Base-by-base conservation (phyloP, 306 rosid species). In the Luffa aegyptiaca region DNA sequence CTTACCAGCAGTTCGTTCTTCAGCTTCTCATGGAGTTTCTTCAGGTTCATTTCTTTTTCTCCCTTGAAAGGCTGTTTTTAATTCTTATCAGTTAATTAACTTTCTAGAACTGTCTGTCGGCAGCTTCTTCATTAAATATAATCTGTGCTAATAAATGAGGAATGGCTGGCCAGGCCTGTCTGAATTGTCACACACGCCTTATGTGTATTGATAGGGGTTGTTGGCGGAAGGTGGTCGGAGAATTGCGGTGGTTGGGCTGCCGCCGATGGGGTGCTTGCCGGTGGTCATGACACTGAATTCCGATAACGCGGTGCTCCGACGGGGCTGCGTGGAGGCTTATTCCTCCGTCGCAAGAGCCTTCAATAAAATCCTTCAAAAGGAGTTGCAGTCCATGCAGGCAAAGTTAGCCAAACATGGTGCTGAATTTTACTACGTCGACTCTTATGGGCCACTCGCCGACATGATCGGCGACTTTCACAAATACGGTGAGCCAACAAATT, bases 211-310 rank as follows among this genome's bases (percentile, higher is more conserved):
- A 53, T 1, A 90, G 97, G 86, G 52, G n/a, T 83, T 92, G 59
- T 83, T 85, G 87, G 86, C 68, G 12, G 97, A 90, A 72, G 97
- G 97, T 4, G 97, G 88, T 3, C 37, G 81, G 39, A 89, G 58
- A 76, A 84, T 90, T 42, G 87, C 78, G 59, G 79, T 92, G 16
- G 82, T 35, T 10, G 97, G 97, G 80, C 80, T 89, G 48, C 90
- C 95, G 80, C 91, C 97, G 10, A 79, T 92, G 85, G 97, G 97
- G 42, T 92, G 97, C 79, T 74, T 92, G 82, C 97, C 97, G 0
- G 0, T 80, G 0, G 84, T 89, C 66, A 86, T 90, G 55, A 90
- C 93, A 2, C 0, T 89, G 1, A 74, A 82, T 6, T 82, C 94
- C 10, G 58, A 81, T 1, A 45, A 62, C 57, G 36, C 79, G 26